Conservation (phyloP, 2,329 filamentous ascomycete genomes). For the Coleophoma cylindrospora region DNA sequence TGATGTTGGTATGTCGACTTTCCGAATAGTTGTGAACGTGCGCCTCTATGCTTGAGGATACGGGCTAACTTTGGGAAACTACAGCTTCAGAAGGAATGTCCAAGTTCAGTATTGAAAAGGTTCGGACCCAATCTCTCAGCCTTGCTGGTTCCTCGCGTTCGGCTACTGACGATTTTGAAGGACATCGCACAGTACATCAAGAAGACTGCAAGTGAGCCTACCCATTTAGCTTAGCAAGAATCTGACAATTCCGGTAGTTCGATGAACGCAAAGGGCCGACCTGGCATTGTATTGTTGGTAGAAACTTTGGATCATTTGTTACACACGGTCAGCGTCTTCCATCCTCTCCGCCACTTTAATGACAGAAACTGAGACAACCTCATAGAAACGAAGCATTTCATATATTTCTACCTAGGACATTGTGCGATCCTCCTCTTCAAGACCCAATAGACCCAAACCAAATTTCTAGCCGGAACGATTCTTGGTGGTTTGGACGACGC, state of each 20-base stretch:
- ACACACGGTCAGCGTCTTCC: slow-evolving; percentile 70
- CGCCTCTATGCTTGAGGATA: not conserved
- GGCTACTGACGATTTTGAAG: slow-evolving; percentile 35
- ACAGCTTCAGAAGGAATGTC: slow-evolving; percentile 67
- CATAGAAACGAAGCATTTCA: slow-evolving; percentile 97
- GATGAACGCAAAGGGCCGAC: slow-evolving; percentile 95
- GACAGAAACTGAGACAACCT: not conserved
- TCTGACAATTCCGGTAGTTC: slow-evolving; percentile 54
- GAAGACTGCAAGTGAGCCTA: slow-evolving; percentile 61
- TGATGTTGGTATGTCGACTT: slow-evolving; percentile 74
- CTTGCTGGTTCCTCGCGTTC: not conserved
- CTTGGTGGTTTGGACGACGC: too few relatives aligned
- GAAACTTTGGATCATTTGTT: slow-evolving; percentile 98
- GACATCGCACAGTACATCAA: slow-evolving; percentile 97
- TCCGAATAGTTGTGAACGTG: slow-evolving; percentile 66
- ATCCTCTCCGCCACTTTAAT: not conserved
- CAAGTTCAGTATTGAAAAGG: slow-evolving; percentile 69
- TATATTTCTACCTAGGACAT: slow-evolving; percentile 99
- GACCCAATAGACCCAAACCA: slow-evolving; percentile 64
- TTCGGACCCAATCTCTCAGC: slow-evolving; percentile 21
- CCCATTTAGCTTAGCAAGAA: not conserved
- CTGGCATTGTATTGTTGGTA: slow-evolving; percentile 98
- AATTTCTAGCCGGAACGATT: too few relatives aligned
- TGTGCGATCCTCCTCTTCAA: slow-evolving; percentile 98
- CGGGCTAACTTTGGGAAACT: slow-evolving; percentile 20